Percentiles rank a stretch among this genome's conserved stretches.
These are phyloP conservation scores for Pleurotus salmoneostramineus DNA, from an alignment of 768 basidiomycete species.

Conservation along the genomic window DNA sequence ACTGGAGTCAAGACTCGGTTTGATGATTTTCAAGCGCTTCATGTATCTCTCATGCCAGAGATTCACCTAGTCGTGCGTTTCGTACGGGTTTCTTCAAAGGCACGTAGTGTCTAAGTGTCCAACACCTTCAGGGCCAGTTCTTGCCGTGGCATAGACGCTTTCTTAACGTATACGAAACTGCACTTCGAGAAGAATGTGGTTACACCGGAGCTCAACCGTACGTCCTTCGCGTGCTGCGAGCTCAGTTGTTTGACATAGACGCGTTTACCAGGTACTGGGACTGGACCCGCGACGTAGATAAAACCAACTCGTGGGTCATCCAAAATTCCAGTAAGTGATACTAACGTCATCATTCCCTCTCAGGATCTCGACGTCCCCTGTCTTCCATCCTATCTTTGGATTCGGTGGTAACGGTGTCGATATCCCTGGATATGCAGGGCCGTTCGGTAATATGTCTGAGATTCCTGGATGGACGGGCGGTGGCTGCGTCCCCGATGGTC, in stretches of 20 bases:
- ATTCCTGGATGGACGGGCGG: constrained; percentile 12
- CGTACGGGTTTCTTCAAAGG: neutral
- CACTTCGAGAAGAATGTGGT: constrained; percentile 21
- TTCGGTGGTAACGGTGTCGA: constrained; percentile 11
- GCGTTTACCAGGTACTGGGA: neutral
- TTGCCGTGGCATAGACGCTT: constrained; percentile 28
- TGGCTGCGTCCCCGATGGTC: constrained; percentile 10
- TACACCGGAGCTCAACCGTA: constrained; percentile 22
- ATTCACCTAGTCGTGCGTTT: constrained; percentile 16
- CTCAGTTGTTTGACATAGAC: neutral
- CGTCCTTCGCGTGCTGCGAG: neutral
- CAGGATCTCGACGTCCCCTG: constrained; percentile 8
- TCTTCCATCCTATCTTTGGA: constrained; percentile 9
- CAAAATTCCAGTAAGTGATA: neutral
- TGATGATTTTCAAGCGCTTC: constrained; percentile 19
- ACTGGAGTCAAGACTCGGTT: constrained; percentile 13
- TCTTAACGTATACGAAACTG: constrained; percentile 17
- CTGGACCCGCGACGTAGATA: neutral
- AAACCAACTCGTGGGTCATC: neutral
- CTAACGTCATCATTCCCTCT: neutral
- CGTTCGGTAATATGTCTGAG: constrained; percentile 4
- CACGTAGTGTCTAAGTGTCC: neutral
- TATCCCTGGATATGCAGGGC: constrained; percentile 4
- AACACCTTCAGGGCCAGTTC: constrained; percentile 21
- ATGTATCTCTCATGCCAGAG: constrained; percentile 15